These are phyloP conservation scores for Fraxinus sp. DNA, from an alignment of 305 asterid species.

Conservation along the genomic window DNA sequence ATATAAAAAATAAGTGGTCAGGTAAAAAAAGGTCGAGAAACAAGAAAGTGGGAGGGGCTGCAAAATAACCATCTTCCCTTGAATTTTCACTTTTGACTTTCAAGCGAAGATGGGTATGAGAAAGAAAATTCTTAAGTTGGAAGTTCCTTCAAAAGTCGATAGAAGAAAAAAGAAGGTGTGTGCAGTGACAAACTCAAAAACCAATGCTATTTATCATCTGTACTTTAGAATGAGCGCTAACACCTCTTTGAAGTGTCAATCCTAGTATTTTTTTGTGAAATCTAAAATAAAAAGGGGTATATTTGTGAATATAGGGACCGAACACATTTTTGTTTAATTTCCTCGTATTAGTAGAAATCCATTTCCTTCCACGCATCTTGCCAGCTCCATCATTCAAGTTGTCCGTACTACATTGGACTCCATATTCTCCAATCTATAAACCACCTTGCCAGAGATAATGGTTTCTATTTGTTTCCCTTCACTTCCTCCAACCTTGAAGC, in stretches of 20 bases:
- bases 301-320: neutral
- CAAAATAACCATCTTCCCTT: neutral
- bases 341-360: neutral
- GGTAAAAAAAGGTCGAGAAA: neutral
- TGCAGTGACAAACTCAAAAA: neutral
- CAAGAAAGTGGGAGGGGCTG: neutral
- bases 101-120: neutral
- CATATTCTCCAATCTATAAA: neutral
- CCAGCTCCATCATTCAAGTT: neutral
- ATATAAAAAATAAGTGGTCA: neutral
- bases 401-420: neutral
- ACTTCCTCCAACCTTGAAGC: conserved; percentile 1
- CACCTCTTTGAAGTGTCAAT: neutral
- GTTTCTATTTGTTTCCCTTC: neutral
- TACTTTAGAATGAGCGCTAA: neutral
- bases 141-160: neutral
- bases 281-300: neutral
- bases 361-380: neutral
- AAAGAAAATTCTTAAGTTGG: neutral
- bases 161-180: neutral
- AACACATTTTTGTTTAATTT: neutral
- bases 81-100: neutral
- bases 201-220: neutral
- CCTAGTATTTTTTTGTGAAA: neutral
- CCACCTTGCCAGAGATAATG: neutral